Base-by-base conservation (phyloP, 129 eudicot genomes). In the Silybum marianum region DNA sequence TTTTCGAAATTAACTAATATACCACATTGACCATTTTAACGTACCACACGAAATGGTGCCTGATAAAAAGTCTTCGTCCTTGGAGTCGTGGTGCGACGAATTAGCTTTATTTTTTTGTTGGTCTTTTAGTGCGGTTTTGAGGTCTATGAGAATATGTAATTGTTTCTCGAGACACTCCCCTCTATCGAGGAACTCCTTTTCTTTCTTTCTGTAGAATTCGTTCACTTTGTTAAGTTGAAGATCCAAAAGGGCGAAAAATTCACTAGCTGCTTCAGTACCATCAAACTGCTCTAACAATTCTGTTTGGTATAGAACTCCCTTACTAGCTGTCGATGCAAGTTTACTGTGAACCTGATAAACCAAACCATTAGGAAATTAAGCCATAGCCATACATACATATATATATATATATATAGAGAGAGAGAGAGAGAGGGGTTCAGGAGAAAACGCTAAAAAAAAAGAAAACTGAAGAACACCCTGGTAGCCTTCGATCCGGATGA, bases 141-240 rank as follows among this genome's bases (percentile, higher is more conserved):
- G 89, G 83, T 95, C 94, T 22, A 83, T 60, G 18, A 93, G 89
- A 77, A 93, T 88, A 77, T 91, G 88, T 83, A 93, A 72, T 76
- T 96, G 99, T 70, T 91, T 93, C 87, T 75, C 87, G 85, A 91
- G 84, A 11, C 88, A 84, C 19, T 89, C 95, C 11, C 98, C 97
- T 80, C 98, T 89, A 65, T 96, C 99, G 8, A 96, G 81, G 77
- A 93, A 93, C 90, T 93, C 99, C 28, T 83, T 87, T 85, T 96
- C 99, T 78, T 96, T 96, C 63, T 76, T 86, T 76, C 82, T 83
- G 66, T 87, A 96, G 74, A 96, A 96, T 30, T 90, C 95, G 51
- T 96, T 96, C 85, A 96, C 99, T 82, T 96, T 96, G 86, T 96
- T 96, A 80, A 96, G 98, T 74, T 96, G 98, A 25, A 62, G 93